Evolutionary conservation across 768 basidiomycete genomes (phyloP).

Genomic region (Mycena galopus): DNA sequence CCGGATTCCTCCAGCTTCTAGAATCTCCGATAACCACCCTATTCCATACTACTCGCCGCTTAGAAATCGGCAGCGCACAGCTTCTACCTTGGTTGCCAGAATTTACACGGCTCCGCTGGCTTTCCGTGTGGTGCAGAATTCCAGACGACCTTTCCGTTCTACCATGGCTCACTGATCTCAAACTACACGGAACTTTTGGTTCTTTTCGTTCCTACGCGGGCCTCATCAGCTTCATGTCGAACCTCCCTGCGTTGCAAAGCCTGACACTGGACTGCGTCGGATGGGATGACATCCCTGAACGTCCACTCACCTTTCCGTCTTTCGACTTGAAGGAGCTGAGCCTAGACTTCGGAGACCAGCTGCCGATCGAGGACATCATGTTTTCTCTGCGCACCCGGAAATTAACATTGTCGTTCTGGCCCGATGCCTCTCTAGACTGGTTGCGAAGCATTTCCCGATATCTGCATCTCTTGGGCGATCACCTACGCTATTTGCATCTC

Average conservation of each 20-base stretch:
- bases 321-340: not conserved
- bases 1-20: not conserved
- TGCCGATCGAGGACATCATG: not conserved
- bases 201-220: not conserved
- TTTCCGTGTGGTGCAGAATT: not conserved
- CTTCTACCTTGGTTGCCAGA: not conserved
- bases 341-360: not conserved
- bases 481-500: not conserved
- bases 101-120: not conserved
- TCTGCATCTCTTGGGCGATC: not conserved
- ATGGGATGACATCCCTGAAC: not conserved
- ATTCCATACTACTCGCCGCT: not conserved
- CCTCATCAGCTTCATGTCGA: not conserved
- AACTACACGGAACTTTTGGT: not conserved
- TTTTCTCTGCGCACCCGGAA: not conserved
- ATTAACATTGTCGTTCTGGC: not conserved
- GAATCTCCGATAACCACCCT: not conserved
- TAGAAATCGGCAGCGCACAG: not conserved
- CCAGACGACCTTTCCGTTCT: not conserved
- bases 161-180: not conserved
- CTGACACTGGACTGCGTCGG: not conserved
- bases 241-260: not conserved
- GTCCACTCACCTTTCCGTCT: not conserved
- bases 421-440: not conserved
- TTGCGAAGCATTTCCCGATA: not conserved